Evolutionary conservation across 805 yeast genomes (phyloP).

Genomic region (Candida insectorum): DNA sequence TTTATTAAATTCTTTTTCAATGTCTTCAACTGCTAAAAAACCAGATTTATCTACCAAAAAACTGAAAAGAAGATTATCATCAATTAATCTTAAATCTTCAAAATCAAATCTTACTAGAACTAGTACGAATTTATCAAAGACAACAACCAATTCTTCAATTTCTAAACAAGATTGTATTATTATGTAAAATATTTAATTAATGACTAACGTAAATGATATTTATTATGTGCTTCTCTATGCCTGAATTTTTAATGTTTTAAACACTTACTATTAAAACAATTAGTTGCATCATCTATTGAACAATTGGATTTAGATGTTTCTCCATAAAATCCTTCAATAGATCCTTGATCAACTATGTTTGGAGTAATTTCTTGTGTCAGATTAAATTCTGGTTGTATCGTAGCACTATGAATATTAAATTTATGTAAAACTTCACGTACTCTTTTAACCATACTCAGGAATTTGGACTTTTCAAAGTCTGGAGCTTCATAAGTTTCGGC

Average conservation of each 20-base stretch:
- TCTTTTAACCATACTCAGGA: constrained; percentile 64
- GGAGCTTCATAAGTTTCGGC: constrained; percentile 50
- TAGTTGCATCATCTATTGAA: constrained; percentile 26
- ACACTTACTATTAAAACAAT: constrained; percentile 28
- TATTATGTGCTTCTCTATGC: no score
- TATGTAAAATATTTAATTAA: constrained; percentile 6
- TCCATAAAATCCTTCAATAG: constrained; percentile 26
- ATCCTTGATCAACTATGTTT: constrained; percentile 8
- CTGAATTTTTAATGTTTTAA: constrained; percentile 6
- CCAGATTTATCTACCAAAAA: constrained; percentile 1
- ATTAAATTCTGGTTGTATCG: constrained; percentile 91
- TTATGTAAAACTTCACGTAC: constrained; percentile 78
- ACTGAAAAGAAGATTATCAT: constrained; percentile 3
- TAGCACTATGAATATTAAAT: constrained; percentile 87
- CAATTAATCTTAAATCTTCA: constrained; percentile 3
- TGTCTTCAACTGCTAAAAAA: neutral
- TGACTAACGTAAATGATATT: neutral
- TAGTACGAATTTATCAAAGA: neutral
- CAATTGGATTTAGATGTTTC: constrained; percentile 26
- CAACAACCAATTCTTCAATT: neutral
- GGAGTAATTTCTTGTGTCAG: constrained; percentile 5
- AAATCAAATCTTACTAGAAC: neutral
- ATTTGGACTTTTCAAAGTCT: constrained; percentile 35
- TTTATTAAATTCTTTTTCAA: constrained; percentile 19
- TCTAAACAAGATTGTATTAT: constrained; percentile 10